Evolutionary conservation across 352 stramenopile genomes (phyloP).

Genomic region (Phytophthora colocasiae): DNA sequence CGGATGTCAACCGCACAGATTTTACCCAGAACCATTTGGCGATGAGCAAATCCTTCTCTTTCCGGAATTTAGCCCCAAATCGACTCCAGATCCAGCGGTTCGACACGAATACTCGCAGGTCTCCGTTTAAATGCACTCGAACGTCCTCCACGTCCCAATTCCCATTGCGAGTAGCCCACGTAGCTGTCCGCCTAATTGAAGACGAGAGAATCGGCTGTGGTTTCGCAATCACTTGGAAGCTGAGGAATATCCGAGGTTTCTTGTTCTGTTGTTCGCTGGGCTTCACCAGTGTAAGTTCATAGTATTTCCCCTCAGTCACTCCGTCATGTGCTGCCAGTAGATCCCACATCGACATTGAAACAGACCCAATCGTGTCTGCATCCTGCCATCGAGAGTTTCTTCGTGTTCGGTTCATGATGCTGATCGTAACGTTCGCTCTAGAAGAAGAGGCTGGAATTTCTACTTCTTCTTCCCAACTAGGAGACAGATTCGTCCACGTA

Average conservation of each 20-base stretch:
- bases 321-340: slow-evolving; percentile 35
- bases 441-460: slow-evolving; percentile 56
- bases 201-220: slow-evolving; percentile 6
- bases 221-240: slow-evolving; percentile 44
- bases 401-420: slow-evolving; percentile 47
- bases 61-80: slow-evolving; percentile 46
- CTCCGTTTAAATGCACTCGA: slow-evolving; percentile 50
- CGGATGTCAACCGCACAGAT: slow-evolving; percentile 28
- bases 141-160: slow-evolving; percentile 61
- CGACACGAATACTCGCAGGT: slow-evolving; percentile 56
- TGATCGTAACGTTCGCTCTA: slow-evolving; percentile 48
- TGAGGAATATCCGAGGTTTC: slow-evolving; percentile 29
- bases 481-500: slow-evolving; percentile 66
- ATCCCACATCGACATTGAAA: slow-evolving; percentile 51
- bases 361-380: slow-evolving; percentile 44
- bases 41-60: slow-evolving; percentile 53
- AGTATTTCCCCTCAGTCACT: slow-evolving; percentile 32
- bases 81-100: slow-evolving; percentile 70
- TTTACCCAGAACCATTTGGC: slow-evolving; percentile 58
- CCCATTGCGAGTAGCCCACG: slow-evolving; percentile 36
- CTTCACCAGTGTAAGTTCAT: slow-evolving; percentile 24
- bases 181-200: slow-evolving; percentile 12
- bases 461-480: slow-evolving; percentile 68
- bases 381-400: slow-evolving; percentile 29
- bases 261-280: slow-evolving; percentile 3